phyloP scores from a whole-genome alignment of 805 yeast genomes.

The Candida corydali region DNA sequence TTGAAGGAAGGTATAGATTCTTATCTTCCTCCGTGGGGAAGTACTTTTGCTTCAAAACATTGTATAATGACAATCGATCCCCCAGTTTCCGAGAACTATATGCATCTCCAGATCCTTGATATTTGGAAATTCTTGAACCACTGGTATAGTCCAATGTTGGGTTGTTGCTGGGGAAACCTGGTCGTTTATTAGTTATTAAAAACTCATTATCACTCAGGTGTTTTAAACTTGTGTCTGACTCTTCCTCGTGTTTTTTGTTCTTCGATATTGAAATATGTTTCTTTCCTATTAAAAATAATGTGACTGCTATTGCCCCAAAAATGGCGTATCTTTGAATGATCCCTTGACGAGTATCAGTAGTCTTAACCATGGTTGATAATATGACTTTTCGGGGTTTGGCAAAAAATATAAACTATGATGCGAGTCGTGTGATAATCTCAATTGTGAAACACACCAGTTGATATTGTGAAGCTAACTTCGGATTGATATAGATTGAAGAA shows the following conservation, averaged over 20 bases:
- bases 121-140: constrained; percentile 52
- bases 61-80: constrained; percentile 40
- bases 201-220: constrained; percentile 29
- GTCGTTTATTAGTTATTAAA: constrained; percentile 34
- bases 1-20: constrained; percentile 8
- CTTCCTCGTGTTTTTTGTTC: constrained; percentile 30
- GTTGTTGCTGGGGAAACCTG: constrained; percentile 49
- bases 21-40: constrained; percentile 7
- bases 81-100: constrained; percentile 56
- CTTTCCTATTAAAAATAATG: constrained; percentile 31
- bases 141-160: constrained; percentile 26
- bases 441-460: too few relatives aligned
- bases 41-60: constrained; percentile 16
- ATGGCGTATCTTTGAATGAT: constrained; percentile 30
- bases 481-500: too few relatives aligned
- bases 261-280: constrained; percentile 30
- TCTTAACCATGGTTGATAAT: background rate
- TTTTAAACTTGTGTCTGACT: constrained; percentile 34
- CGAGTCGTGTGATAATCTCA: too few relatives aligned
- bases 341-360: constrained; percentile 35
- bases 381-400: background rate
- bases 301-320: constrained; percentile 27
- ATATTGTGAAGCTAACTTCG: too few relatives aligned
- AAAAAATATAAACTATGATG: too few relatives aligned
- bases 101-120: constrained; percentile 64